These are phyloP conservation scores for Pythium utonaiense DNA, from an alignment of 352 stramenopile genomes.

Conservation along the genomic window DNA sequence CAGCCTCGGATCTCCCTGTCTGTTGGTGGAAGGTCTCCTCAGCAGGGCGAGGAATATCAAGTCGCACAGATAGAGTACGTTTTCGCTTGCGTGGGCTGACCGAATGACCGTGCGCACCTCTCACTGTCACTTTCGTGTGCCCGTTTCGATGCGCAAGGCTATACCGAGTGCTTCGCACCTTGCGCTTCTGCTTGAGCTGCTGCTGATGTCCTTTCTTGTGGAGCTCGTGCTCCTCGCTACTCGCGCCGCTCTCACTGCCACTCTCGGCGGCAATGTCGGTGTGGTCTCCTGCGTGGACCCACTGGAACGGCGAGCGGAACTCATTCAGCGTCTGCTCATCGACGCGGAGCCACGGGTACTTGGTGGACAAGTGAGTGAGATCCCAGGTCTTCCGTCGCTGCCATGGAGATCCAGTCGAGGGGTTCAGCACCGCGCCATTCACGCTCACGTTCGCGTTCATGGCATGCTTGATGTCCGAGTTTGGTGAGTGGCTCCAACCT, in stretches of 20 bases:
- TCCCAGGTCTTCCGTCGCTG: constrained; percentile 34
- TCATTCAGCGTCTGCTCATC: constrained; percentile 59
- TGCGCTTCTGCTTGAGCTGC: not conserved
- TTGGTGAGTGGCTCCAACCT: not conserved
- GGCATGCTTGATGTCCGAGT: not conserved
- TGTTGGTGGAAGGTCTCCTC: not conserved
- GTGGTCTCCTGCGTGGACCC: constrained; percentile 20
- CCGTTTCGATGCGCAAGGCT: not conserved
- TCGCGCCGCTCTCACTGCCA: not conserved
- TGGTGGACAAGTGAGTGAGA: constrained; percentile 45
- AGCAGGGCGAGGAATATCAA: not conserved
- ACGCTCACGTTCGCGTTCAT: not conserved
- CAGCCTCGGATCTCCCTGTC: constrained; percentile 7
- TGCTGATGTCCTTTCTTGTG: not conserved
- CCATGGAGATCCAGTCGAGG: not conserved
- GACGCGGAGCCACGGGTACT: constrained; percentile 79
- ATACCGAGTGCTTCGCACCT: not conserved
- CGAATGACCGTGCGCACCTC: not conserved
- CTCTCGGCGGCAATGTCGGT: not conserved
- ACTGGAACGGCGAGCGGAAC: constrained; percentile 60
- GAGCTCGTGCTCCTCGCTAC: not conserved
- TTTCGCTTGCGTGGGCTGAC: constrained; percentile 2
- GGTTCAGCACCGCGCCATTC: not conserved
- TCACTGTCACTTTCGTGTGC: not conserved
- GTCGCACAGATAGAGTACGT: not conserved